Conservation (phyloP, 2,329 filamentous ascomycete genomes). For the Stemphylium lycopersici region DNA sequence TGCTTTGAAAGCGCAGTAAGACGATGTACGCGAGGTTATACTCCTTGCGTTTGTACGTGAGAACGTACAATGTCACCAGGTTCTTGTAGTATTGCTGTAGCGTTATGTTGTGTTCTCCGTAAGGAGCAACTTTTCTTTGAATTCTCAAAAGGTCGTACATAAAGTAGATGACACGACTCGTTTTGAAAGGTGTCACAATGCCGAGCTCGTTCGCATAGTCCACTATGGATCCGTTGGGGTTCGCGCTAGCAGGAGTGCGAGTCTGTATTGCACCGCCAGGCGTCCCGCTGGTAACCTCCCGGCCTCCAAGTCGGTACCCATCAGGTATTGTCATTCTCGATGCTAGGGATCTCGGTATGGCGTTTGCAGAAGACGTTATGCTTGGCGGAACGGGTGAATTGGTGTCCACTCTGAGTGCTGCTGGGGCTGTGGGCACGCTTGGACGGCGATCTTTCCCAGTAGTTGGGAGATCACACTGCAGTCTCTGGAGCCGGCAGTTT, state of each 20-base stretch:
- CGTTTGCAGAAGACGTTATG: too few relatives aligned
- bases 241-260: not conserved
- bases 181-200: not conserved
- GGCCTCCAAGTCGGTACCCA: too few relatives aligned
- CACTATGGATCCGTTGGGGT: not conserved
- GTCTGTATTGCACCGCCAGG: too few relatives aligned
- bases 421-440: not conserved
- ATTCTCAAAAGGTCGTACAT: conserved; percentile 8
- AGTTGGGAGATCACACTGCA: conserved; percentile 3
- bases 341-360: too few relatives aligned
- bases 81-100: conserved; percentile 22
- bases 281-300: too few relatives aligned
- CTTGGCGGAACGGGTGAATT: too few relatives aligned
- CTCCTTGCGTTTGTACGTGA: conserved; percentile 5
- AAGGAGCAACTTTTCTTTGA: not conserved
- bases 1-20: conserved; percentile 21
- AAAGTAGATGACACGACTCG: not conserved
- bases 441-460: not conserved
- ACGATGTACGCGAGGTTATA: conserved; percentile 11
- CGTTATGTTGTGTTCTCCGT: not conserved
- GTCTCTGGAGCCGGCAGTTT: conserved; percentile 7
- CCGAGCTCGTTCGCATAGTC: not conserved
- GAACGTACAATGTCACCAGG: conserved; percentile 22
- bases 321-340: too few relatives aligned
- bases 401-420: not conserved